Base-by-base conservation (phyloP, 148 eudicot genomes). In the Rhododendron molle region DNA sequence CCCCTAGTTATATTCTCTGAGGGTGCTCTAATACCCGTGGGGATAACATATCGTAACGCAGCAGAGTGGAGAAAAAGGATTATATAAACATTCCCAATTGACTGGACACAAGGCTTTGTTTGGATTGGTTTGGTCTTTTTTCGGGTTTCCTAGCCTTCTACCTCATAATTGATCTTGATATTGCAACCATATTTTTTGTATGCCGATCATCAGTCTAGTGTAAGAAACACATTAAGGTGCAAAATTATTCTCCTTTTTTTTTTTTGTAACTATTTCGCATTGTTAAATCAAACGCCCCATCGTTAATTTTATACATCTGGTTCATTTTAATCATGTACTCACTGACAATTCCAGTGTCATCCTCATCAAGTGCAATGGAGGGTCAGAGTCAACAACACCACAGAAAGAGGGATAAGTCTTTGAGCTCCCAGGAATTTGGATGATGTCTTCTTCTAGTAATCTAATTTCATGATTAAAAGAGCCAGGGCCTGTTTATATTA, bases 381-480 rank as follows among this genome's bases (percentile, higher is more conserved):
- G 81, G 78, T 76, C 81, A 84, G 36, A 50, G 44, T 84, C 36
- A 54, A 56, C 81, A 54, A 54, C 4, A 76, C 52, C 86, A 54
- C 12, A 56, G 73, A 36, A 76, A 76, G 81, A 38, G 81, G 73
- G 73, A 84, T 9, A 76, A 84, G 43, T 81, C 44, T 56, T 52
- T 84, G 73, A 54, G 47, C 50, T 76, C 81, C n/a, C 16, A 20
- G 81, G 54, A 56, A 76, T 76, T 84, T 21, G 23, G 85, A 84
- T 74, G 73, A 84, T 36, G 26, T 20, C 30, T 32, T 76, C 13
- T 50, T 4, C 74, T 69, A 28, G 47, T 32, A 76, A 15, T 84
- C 30, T 20, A 30, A 69, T 84, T 11, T 84, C 54, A 54, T 14
- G 67, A 34, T 54, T 28, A 73, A 16, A 46, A 40, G 79, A 47